Conservation (phyloP, 352 stramenopile genomes). For the Globisporangium middletonii region DNA sequence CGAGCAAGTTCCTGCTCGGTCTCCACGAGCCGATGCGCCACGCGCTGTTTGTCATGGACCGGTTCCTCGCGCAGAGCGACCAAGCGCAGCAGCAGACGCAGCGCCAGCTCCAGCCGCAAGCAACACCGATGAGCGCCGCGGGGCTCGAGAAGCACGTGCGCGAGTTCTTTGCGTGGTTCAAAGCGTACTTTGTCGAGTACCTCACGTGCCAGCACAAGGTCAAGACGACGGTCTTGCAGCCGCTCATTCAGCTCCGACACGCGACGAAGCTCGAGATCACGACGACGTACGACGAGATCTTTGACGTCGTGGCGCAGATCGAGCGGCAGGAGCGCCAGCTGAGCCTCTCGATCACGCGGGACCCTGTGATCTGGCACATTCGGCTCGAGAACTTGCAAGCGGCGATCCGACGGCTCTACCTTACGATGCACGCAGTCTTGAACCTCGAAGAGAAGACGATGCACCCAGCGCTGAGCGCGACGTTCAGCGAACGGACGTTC, state of each 20-base stretch:
- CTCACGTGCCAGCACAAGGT: slow-evolving; percentile 59
- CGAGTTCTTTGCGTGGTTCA: slow-evolving; percentile 78
- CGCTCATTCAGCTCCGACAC: slow-evolving; percentile 47
- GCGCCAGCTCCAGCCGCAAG: background rate
- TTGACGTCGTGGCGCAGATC: slow-evolving; percentile 48
- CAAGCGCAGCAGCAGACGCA: slow-evolving; percentile 13
- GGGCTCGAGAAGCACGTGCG: slow-evolving; percentile 38
- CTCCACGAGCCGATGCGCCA: slow-evolving; percentile 78
- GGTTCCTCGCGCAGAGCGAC: slow-evolving; percentile 64
- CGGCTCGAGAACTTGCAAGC: slow-evolving; percentile 61
- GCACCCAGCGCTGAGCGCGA: slow-evolving; percentile 42
- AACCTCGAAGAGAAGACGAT: slow-evolving; percentile 74
- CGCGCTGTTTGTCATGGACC: slow-evolving; percentile 77
- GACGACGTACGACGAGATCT: slow-evolving; percentile 63
- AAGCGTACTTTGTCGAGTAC: slow-evolving; percentile 69
- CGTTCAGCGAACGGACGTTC: slow-evolving; percentile 75
- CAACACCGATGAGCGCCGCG: background rate
- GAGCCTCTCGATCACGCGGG: slow-evolving; percentile 20
- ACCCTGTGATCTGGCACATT: slow-evolving; percentile 43
- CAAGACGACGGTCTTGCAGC: slow-evolving; percentile 54
- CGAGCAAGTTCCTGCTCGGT: slow-evolving; percentile 57
- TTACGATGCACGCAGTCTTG: slow-evolving; percentile 56
- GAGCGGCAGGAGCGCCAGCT: slow-evolving; percentile 48
- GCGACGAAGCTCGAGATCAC: slow-evolving; percentile 52
- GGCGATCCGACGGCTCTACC: slow-evolving; percentile 60